phyloP scores from a whole-genome alignment of 192 early-diverging fungal species.

The Obelidium mucronatum region DNA sequence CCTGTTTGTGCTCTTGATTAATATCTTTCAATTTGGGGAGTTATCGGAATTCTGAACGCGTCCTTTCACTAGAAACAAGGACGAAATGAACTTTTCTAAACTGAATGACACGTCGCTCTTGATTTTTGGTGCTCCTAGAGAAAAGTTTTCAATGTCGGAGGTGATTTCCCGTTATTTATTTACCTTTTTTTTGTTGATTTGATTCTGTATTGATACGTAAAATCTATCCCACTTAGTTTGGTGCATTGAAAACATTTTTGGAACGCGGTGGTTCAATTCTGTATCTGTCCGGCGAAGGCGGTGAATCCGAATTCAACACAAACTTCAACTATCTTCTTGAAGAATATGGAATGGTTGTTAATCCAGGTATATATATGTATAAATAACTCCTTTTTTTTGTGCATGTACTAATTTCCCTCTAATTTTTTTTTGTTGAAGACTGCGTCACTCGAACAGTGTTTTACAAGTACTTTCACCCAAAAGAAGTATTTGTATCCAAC shows the following conservation, averaged over 20 bases:
- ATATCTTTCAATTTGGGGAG: no score
- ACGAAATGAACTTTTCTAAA: slow-evolving; percentile 60
- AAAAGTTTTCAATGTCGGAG: slow-evolving; percentile 69
- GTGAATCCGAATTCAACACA: slow-evolving; percentile 60
- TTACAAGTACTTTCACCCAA: slow-evolving; percentile 71
- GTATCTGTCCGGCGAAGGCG: slow-evolving; percentile 68
- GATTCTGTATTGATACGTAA: no score
- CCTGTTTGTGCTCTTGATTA: slow-evolving; percentile 43
- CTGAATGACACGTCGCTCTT: slow-evolving; percentile 57
- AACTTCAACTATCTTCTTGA: slow-evolving; percentile 75
- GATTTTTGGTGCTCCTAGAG: slow-evolving; percentile 65
- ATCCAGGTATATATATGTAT: slow-evolving; percentile 65
- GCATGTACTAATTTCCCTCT: neutral
- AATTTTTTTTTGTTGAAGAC: slow-evolving; percentile 40
- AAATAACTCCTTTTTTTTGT: slow-evolving; percentile 2
- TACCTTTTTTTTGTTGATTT: neutral
- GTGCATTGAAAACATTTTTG: slow-evolving; percentile 60
- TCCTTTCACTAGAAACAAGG: slow-evolving; percentile 55
- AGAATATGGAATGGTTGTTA: slow-evolving; percentile 69
- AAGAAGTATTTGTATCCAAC: slow-evolving; percentile 66
- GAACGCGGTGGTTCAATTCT: slow-evolving; percentile 70
- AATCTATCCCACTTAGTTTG: slow-evolving; percentile 52
- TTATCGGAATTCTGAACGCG: slow-evolving; percentile 13
- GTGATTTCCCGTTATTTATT: slow-evolving; percentile 35
- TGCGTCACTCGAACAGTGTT: slow-evolving; percentile 65